Percentiles rank a stretch among this genome's conserved stretches.
These are phyloP conservation scores for Crithidia thermophila DNA, from an alignment of 208 protist species.

Conservation along the genomic window DNA sequence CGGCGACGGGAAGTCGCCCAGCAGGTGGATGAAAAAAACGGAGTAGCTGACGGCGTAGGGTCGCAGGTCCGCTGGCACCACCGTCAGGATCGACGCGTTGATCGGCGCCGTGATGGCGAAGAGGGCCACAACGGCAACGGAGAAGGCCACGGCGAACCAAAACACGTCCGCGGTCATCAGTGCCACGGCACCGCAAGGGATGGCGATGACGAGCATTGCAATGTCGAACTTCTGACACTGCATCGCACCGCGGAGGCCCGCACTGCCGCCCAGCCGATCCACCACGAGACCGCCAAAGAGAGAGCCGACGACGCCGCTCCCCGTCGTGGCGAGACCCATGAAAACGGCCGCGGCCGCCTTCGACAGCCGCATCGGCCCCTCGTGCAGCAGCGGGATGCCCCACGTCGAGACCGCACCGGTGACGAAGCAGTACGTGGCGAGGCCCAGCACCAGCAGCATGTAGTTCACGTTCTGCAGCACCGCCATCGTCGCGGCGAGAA, in stretches of 20 bases:
- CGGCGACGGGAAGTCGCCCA: conserved; percentile 91
- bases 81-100: conserved; percentile 71
- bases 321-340: conserved; percentile 63
- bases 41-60: conserved; percentile 87
- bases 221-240: conserved; percentile 65
- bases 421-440: conserved; percentile 88
- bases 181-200: conserved; percentile 52
- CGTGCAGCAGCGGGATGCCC: conserved; percentile 76
- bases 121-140: conserved; percentile 53
- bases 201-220: conserved; percentile 46
- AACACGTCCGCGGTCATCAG: conserved; percentile 34
- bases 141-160: conserved; percentile 46
- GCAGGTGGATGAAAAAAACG: conserved; percentile 87
- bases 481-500: conserved; percentile 2
- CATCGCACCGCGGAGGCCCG: conserved; percentile 36
- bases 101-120: conserved; percentile 84
- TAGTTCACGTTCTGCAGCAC: conserved; percentile 68
- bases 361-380: conserved; percentile 59
- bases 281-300: conserved; percentile 60
- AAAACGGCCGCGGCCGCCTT: conserved; percentile 43
- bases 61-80: conserved; percentile 63
- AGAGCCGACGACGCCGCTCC: conserved; percentile 73
- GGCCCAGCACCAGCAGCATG: conserved; percentile 70
- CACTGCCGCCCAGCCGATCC: conserved; percentile 72
- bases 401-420: conserved; percentile 79